These are phyloP conservation scores for Aegilops bicornis DNA, from an alignment of 176 grass and related monocot genomes.

Conservation along the genomic window DNA sequence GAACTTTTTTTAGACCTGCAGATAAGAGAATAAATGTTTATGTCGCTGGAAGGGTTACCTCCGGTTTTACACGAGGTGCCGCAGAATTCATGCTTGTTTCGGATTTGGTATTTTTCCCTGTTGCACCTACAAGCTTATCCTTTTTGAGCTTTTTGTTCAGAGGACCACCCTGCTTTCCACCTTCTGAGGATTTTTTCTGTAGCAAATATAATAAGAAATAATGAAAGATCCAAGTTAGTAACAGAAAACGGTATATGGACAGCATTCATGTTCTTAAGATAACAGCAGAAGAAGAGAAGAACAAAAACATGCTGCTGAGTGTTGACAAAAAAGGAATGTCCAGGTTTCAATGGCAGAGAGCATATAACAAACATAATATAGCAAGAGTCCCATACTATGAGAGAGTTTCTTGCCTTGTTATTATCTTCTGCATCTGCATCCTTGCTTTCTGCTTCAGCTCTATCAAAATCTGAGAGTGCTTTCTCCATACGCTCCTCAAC, in stretches of 20 bases:
- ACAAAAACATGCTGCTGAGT: not conserved
- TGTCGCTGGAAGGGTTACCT: constrained; percentile 76
- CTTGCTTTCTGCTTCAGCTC: constrained; percentile 85
- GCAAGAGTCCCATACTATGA: not conserved
- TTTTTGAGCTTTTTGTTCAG: constrained; percentile 91
- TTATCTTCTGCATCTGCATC: constrained; percentile 76
- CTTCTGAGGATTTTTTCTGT: constrained; percentile 73
- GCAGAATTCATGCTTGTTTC: constrained; percentile 73
- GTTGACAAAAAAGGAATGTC: not conserved
- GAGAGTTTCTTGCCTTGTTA: constrained; percentile 56
- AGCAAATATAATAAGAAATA: constrained; percentile 28
- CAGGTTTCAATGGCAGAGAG: not conserved
- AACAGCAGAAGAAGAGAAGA: not conserved
- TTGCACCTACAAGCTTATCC: constrained; percentile 71
- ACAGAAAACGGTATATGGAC: constrained; percentile 1
- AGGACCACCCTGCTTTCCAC: constrained; percentile 71
- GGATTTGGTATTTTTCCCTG: constrained; percentile 65
- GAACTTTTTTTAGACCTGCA: not conserved
- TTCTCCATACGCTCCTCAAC: constrained; percentile 82
- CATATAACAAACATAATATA: constrained; percentile 1
- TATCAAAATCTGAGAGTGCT: constrained; percentile 77
- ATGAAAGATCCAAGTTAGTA: not conserved
- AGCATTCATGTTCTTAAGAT: constrained; percentile 19
- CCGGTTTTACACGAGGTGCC: constrained; percentile 74
- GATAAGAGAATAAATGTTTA: constrained; percentile 37